These are phyloP conservation scores for Echria macrotheca DNA, from an alignment of 495 filamentous ascomycete species.

Conservation along the genomic window DNA sequence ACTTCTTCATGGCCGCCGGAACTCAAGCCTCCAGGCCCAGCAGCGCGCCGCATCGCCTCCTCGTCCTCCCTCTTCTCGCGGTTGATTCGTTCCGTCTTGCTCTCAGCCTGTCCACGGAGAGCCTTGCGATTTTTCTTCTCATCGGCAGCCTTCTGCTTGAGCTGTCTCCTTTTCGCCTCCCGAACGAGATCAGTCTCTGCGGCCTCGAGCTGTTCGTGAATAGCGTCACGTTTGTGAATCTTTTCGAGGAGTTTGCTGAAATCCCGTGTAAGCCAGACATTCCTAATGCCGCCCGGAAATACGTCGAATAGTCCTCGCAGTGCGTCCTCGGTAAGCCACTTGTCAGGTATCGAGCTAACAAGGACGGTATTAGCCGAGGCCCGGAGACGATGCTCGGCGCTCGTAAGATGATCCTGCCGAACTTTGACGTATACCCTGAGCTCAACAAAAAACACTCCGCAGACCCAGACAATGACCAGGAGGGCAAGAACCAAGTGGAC, in stretches of 20 bases:
- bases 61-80: conserved; percentile 48
- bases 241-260: conserved; percentile 84
- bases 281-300: conserved; percentile 90
- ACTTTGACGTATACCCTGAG: conserved; percentile 88
- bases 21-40: conserved; percentile 63
- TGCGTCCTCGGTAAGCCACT: conserved; percentile 80
- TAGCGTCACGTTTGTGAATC: conserved; percentile 64
- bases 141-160: conserved; percentile 58
- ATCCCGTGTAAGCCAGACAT: conserved; percentile 95
- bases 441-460: conserved; percentile 82
- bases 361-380: conserved; percentile 96
- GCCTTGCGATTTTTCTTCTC: conserved; percentile 56
- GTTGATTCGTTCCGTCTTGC: conserved; percentile 45
- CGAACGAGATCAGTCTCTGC: conserved; percentile 83
- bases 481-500: conserved; percentile 81
- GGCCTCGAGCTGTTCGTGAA: conserved; percentile 68
- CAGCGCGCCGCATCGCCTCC: conserved; percentile 55
- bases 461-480: conserved; percentile 75
- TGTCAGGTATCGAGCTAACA: conserved; percentile 79
- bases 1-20: conserved; percentile 80
- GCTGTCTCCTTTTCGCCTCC: conserved; percentile 68
- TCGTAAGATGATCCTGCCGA: conserved; percentile 91
- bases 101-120: conserved; percentile 37
- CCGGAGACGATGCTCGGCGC: conserved; percentile 85
- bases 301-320: conserved; percentile 88